Base-by-base conservation (phyloP, 2,329 filamentous ascomycete genomes). In the Graphilbum fragrans region DNA sequence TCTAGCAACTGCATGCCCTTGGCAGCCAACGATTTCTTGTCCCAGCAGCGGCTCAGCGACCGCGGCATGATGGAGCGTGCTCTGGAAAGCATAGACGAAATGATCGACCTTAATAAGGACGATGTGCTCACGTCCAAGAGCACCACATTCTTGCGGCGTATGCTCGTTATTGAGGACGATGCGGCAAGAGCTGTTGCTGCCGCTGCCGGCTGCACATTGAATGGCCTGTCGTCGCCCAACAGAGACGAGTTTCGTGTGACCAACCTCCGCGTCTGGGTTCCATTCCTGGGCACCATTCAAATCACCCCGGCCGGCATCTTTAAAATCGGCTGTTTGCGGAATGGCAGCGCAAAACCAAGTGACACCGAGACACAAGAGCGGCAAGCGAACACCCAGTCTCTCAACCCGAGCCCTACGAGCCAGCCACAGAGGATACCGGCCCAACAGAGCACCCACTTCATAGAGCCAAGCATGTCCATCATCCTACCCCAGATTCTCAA, bases 11-110 rank as follows among this genome's bases (percentile, higher is more conserved):
- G 21, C 32, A 31, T 5, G 2, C n/a, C 4, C 20, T 3, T 10
- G n/a, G 20, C 21, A 20, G 6, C 12, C 8, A 8, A 29, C 32
- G 45, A 57, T 20, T 58, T 60, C 20, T 49, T 69, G 1, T 49
- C 48, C 1, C 66, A 69, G 25, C 63, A 66, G 39, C 59, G 65
- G 0, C 46, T 54, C 1, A 52, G 54, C 31, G 66, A 69, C 37
- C 60, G 67, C 3, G 66, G 58, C 5, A 51, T 64, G 27, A 53
- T 66, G 46, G 64, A 67, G 41, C 55, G 51, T 3, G 55, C 57
- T 1, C 48, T 63, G 1, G 53, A 58, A 34, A 51, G 53, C 21
- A 55, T 65, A 45, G 53, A 57, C 20, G 48, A 39, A 5, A 51
- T 54, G 45, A 50, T 51, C 7, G 25, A 42, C 8, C 37, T 38